Base-by-base conservation (phyloP, 2,329 filamentous ascomycete genomes). In the Fusarium tanahbumbuense region DNA sequence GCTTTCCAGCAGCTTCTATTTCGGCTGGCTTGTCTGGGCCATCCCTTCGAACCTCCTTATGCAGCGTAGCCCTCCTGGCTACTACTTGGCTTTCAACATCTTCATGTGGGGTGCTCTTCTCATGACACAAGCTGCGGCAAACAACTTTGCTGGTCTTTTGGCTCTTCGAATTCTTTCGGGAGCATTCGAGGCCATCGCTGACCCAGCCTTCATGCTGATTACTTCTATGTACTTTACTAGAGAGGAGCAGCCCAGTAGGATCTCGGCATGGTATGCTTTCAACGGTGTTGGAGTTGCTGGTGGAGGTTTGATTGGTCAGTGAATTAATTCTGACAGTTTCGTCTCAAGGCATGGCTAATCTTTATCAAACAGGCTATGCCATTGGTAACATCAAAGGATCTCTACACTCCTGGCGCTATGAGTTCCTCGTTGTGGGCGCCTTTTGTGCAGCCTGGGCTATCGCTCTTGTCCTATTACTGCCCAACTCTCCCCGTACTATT, bases 221-320 rank as follows among this genome's bases (percentile, higher is more conserved):
- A 91, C 88, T 0, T 84, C 84, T 7, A 90, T 90, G 88, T 92
- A 88, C 85, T 84, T 90, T 70, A 90, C 88, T 3, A 82, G 88
- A 12, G 81, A 83, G 5, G 87, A 92, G 71, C 89, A 91, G 71
- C 88, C 89, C 0, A 81, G 87, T 4, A 81, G 88, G 1, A 88
- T 89, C 52, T 86, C 86, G 2, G 78, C 86, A 0, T 90, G 87
- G 87, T 89, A 87, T 73, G 83, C 84, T 0, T 87, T 86, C 30
- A 89, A 89, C 49, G 88, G 88, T 0, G 75, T 88, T 10, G 87
- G 86, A 2, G 87, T 89, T 34, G 87, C 88, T 1, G 82, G 88
- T 0, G 88, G 88, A 48, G 87, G 87, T 0, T 72, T 82, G 9
- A 78, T 81, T 20, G 80, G 80, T 77, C 42, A 56, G 73, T 60